Base-by-base conservation (phyloP, 2,329 filamentous ascomycete genomes). In the Neoascochyta sp. region DNA sequence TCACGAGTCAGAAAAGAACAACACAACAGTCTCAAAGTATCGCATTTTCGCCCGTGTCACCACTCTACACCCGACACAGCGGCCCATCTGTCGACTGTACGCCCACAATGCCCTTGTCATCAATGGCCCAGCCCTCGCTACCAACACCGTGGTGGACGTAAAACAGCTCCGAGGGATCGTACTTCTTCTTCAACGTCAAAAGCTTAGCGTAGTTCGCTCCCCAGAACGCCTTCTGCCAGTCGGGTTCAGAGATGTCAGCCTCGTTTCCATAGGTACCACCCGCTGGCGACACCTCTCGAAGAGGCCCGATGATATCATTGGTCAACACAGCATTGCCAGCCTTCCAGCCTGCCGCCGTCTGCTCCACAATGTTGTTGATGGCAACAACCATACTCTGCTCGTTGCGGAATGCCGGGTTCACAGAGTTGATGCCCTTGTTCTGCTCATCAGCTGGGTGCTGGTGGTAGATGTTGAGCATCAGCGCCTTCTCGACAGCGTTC, bases 181-280 rank as follows among this genome's bases (percentile, higher is more conserved):
- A 48, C 27, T 47, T 47, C 33, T 50, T 41, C 45, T 62, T 61
- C 31, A 58, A 36, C 27, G 39, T 31, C 27, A 47, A 16, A 10
- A 61, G 40, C 16, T 43, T 32, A 2, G 43, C 37, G 29, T 61
- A 61, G 27, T 58, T 54, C 9, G 34, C 32, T 5, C 65, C 67
- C 57, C 60, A 69, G 41, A 67, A 69, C 5, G 57, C 46, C 12
- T 54, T 15, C 34, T 66, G 59, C 45, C 62, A 68, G 15, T 57
- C 40, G 4, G 63, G 56, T 41, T 68, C 63, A n/a, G 53, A 55
- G 7, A 58, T 51, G 37, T 66, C 56, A 4, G 64, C 64, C 38
- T 64, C 60, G 26, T 66, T 67, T 11, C 57, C 29, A 29, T 67
- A 67, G 1, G 54, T 48, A 9, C 62, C 63, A 14, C 53, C 47